Conservation (phyloP, 768 basidiomycete genomes). For the Leucocoprinus leucothites region DNA sequence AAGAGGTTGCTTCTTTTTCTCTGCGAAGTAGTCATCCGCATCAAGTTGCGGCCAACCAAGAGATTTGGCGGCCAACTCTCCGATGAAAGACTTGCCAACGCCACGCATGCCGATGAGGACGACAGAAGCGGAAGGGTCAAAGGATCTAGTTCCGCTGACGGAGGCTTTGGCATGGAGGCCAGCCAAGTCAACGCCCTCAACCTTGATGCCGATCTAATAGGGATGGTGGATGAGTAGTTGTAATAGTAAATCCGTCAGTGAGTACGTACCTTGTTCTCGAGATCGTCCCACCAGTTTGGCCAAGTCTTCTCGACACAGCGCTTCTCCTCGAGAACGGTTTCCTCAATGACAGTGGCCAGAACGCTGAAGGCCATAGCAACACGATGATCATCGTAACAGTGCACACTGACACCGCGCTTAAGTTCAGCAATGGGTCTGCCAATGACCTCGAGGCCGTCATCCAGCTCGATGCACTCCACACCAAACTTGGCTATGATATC, state of each 20-base stretch:
- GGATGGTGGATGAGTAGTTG: neutral
- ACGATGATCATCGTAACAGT: constrained; percentile 98
- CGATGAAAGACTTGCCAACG: constrained; percentile 90
- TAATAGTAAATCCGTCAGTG: neutral
- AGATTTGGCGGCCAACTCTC: constrained; percentile 67
- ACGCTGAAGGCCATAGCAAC: constrained; percentile 99
- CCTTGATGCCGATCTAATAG: constrained; percentile 81
- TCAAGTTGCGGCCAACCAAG: constrained; percentile 77
- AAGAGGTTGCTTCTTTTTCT: constrained; percentile 57
- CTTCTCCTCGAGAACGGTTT: constrained; percentile 91
- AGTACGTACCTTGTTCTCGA: constrained; percentile 79
- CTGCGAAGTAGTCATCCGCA: constrained; percentile 78
- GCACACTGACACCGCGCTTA: constrained; percentile 70
- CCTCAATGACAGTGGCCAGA: constrained; percentile 66
- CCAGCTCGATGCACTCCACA: constrained; percentile 86
- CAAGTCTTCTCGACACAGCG: constrained; percentile 99
- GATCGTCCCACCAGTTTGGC: constrained; percentile 99
- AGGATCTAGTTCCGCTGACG: constrained; percentile 32
- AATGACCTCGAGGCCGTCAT: constrained; percentile 89
- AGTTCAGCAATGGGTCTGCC: constrained; percentile 68
- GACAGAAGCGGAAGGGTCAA: constrained; percentile 51
- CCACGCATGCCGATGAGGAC: constrained; percentile 95
- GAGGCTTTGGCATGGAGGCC: constrained; percentile 36
- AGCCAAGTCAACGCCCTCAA: constrained; percentile 80
- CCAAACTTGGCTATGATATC: constrained; percentile 80